Percentiles rank a stretch among this genome's conserved stretches.
Evolutionary conservation across 108 stramenopile genomes (phyloP).

Genomic region (Fistulifera solaris): DNA sequence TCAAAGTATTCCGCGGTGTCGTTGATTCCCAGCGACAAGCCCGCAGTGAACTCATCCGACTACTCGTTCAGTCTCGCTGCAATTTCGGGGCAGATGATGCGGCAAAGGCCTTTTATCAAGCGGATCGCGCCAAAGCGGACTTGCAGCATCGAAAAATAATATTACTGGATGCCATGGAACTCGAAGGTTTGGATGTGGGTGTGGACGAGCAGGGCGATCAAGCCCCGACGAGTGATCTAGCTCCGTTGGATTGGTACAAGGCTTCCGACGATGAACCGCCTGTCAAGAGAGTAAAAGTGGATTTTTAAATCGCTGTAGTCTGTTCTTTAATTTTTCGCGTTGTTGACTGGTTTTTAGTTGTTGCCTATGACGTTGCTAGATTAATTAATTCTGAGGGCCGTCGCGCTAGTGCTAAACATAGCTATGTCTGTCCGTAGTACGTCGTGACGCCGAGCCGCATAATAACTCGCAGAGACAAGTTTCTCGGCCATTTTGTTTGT

Average conservation of each 20-base stretch:
- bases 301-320: no score
- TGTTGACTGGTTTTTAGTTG: no score
- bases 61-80: slow-evolving; percentile 65
- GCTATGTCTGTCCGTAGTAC: no score
- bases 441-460: no score
- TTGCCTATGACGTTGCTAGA: no score
- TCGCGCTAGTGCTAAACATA: no score
- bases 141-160: slow-evolving; percentile 51
- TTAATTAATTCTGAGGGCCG: no score
- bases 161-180: slow-evolving; percentile 64
- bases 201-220: slow-evolving; percentile 4
- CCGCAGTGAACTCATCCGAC: slow-evolving; percentile 36
- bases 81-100: slow-evolving; percentile 69
- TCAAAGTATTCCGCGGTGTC: slow-evolving; percentile 44
- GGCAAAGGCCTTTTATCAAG: slow-evolving; percentile 39
- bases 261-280: slow-evolving; percentile 2
- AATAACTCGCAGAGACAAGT: no score
- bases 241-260: slow-evolving; percentile 5
- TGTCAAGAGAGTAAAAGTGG: no score
- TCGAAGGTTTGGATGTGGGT: slow-evolving; percentile 60
- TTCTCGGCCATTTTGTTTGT: no score
- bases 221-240: slow-evolving; percentile 3
- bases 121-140: slow-evolving; percentile 23
- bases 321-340: no score
- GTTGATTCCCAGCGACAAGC: slow-evolving; percentile 51